Base-by-base conservation (phyloP, 306 rosid species). In the Lathyrus oleraceus region DNA sequence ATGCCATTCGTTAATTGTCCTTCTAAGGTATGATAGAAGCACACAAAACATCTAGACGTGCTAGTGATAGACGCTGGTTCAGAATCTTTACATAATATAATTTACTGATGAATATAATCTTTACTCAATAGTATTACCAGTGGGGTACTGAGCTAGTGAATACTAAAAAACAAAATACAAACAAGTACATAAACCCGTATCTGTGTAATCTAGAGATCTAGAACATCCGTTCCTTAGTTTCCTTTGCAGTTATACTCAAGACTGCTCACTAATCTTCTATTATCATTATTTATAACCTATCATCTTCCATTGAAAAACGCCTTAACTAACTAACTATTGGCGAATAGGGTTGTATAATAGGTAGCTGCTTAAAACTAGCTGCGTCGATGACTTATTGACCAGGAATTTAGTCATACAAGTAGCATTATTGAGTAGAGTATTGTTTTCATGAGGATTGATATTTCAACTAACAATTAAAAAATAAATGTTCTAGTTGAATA, bases 61-160 rank as follows among this genome's bases (percentile, higher is more conserved):
- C n/a, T 77, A 62, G 68, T 62, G 68, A 20, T 62, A 20, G 32
- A 62, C 44, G 20, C 68, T 39, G 51, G 68, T 39, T 39, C n/a
- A 35, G 12, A 19, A 61, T 61, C 5, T 42, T 6, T 5, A 62
- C 23, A 20, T 30, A 62, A 19, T 11, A 38, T 39, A n/a, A 35
- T 38, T 36, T 61, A 61, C 14, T 61, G 16, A 61, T 25, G 28
- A 10, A 16, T 36, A 14, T 61, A 10, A 11, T 61, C 30, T 30
- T 11, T 17, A 61, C 47, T 61, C 16, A 11, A 36, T 61, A 42
- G n/a, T 16, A 15, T 25, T 32, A 35, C 66, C 44, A 61, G 21
- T 35, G 4, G 15, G 65, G 8, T 35, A 60, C 44, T 3, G 3
- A 3, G 17, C 49, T 21, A 19, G 67, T 61, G 48, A 61, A 19